Base-by-base conservation (phyloP, 495 filamentous ascomycete genomes). In the Aspergillus coremiiformis region DNA sequence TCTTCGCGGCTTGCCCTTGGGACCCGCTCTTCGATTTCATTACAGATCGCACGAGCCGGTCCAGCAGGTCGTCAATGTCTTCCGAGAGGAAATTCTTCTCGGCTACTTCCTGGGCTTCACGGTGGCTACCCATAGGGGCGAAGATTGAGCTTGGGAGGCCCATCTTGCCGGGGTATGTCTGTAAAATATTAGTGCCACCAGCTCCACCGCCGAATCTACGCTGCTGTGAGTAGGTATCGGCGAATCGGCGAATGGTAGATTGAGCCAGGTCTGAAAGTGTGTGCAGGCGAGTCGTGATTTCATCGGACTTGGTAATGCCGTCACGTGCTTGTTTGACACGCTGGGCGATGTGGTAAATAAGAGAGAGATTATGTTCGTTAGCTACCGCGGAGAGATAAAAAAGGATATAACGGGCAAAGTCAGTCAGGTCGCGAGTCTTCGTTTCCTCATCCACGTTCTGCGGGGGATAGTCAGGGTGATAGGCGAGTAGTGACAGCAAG, bases 321-420 rank as follows among this genome's bases (percentile, higher is more conserved):
- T 98, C 94, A 19, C 82, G 80, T 20, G 87, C 85, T 68, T 90
- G 86, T 70, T 99, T 99, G 44, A 95, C 84, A 8, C 90, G 84
- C 70, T 97, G 89, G 15, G 88, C 92, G 43, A 95, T 82, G 66
- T 95, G 89, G 73, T 84, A 94, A 52, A 99, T 91, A 52, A 95
- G 69, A 0, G 86, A 85, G 7, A 97, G 74, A 58, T 96, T 97
- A 17, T 87, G 82, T 57, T 89, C 84, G 23, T 84, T 94, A 10
- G 87, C 90, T 14, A 96, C 84, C 22, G 83, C 81, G 30, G 76
- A 81, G 33, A 97, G 71, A 64, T 96, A 99, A 68, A 90, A 96
- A 21, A 96, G 69, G 45, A 97, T 80, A 64, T 96, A 99, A 59
- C 78, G 81, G 5, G 86, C 81, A 60, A 92, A 87, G 61, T 95